Base-by-base conservation (phyloP, 139 green algal species). In the Chlorella sp. region DNA sequence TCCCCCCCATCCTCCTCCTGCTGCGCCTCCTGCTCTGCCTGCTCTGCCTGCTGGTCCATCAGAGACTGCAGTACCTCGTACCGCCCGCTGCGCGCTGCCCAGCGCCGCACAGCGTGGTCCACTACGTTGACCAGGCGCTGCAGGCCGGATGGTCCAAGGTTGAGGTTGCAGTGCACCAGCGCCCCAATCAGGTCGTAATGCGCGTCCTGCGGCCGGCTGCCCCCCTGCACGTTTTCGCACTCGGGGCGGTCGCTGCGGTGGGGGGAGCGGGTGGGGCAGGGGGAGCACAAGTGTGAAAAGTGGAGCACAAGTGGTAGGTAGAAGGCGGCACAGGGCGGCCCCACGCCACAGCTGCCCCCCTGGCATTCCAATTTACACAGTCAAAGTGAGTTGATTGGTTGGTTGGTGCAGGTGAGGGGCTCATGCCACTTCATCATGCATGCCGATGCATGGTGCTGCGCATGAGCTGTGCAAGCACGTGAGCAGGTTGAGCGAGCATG, bases 71-170 rank as follows among this genome's bases (percentile, higher is more conserved):
- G 73, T 37, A 85, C 86, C 3, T 85, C 77, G 36, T 90, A 86
- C 4, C 86, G 86, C 42, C 86, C 86, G 28, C 32, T 37, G 14
- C 60, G 77, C 18, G 86, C 86, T 0, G 86, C 86, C 86, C 86
- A 90, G 26, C 86, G 86, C 75, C 61, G 76, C 77, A 90, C 79
- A 18, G 86, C 86, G 11, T 79, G 24, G 78, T 95, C 60, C n/a
- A 88, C 39, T 93, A 95, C 73, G 60, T 79, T 32, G 42, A 92
- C 28, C 89, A 87, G 32, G 77, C 92, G 68, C 71, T 94, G 53
- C 90, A 81, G 36, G 66, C 94, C 19, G 34, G 89, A 1, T 90
- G 93, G 81, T 42, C 18, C 5, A 39, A 91, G 69, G 7, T 85
- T 34, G 81, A 95, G 26, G 75, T 80, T 71, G 85, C 92, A 87